Evolutionary conservation across 768 basidiomycete species (phyloP).

Genomic region (Daedaleopsis sinensis): DNA sequence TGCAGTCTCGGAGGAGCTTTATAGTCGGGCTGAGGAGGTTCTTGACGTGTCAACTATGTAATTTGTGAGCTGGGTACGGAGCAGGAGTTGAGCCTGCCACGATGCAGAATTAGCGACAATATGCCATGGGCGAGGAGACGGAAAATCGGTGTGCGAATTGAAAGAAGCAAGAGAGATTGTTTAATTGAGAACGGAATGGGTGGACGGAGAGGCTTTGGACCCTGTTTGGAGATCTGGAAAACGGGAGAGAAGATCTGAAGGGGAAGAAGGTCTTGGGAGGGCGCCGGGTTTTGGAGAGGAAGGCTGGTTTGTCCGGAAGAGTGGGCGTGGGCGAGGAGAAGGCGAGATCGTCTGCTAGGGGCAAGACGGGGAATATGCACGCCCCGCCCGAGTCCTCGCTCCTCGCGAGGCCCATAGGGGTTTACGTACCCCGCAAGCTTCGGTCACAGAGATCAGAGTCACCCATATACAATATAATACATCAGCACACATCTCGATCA

Average conservation of each 20-base stretch:
- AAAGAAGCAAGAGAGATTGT: constrained; percentile 7
- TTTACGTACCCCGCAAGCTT: constrained; percentile 19
- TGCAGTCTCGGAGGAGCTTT: constrained; percentile 10
- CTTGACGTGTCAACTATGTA: constrained; percentile 24
- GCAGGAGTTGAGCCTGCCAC: constrained; percentile 10
- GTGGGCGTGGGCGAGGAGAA: constrained; percentile 24
- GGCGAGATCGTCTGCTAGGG: constrained; percentile 17
- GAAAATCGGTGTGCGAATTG: constrained; percentile 18
- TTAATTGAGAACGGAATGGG: constrained; percentile 22
- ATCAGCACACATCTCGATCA: not conserved
- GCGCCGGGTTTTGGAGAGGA: constrained; percentile 12
- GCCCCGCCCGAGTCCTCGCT: constrained; percentile 10
- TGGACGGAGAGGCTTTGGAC: constrained; percentile 30
- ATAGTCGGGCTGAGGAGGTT: constrained; percentile 10
- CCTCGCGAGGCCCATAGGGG: constrained; percentile 3
- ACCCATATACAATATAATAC: too few species aligned
- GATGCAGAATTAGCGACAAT: constrained; percentile 18
- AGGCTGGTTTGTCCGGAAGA: constrained; percentile 19
- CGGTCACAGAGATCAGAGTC: not conserved
- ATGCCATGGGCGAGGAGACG: constrained; percentile 15
- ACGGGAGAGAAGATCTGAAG: constrained; percentile 23
- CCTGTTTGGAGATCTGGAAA: constrained; percentile 29
- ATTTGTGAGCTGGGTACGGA: constrained; percentile 16
- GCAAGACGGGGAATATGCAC: constrained; percentile 13
- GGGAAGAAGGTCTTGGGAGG: constrained; percentile 12